A percentile compares a stretch with the other conserved stretches of the same genome.
phyloP scores from a whole-genome alignment of 768 basidiomycete species.

The Mycena rosella region DNA sequence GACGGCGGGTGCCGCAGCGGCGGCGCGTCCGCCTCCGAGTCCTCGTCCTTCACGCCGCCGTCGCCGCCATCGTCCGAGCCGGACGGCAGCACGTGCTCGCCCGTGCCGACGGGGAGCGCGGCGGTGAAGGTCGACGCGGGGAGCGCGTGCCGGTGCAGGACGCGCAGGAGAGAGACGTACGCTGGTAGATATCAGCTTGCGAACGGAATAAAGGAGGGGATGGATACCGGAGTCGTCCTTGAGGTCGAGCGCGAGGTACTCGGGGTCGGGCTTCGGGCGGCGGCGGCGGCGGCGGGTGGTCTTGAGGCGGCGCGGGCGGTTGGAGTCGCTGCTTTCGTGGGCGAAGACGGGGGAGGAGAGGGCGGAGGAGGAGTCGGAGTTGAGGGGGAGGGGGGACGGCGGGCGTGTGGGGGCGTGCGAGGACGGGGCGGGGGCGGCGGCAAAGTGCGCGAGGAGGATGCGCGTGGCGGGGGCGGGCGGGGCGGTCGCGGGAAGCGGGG shows the following conservation, averaged over 20 bases:
- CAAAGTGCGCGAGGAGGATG: conserved; percentile 35
- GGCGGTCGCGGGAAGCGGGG: conserved; percentile 21
- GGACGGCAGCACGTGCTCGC: background rate
- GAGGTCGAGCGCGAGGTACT: conserved; percentile 68
- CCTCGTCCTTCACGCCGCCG: background rate
- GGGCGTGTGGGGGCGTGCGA: conserved; percentile 24
- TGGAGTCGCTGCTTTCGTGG: conserved; percentile 38
- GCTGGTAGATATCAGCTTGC: background rate
- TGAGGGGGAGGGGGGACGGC: conserved; percentile 5
- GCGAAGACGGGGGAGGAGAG: conserved; percentile 59
- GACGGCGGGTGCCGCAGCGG: conserved; percentile 35
- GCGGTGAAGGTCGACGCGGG: conserved; percentile 29
- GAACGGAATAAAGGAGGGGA: background rate
- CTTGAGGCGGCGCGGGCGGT: conserved; percentile 18
- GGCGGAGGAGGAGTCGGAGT: conserved; percentile 39
- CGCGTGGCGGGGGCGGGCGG: conserved; percentile 15
- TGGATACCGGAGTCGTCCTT: conserved; percentile 29
- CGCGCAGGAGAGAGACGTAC: conserved; percentile 65
- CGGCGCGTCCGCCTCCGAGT: conserved; percentile 21
- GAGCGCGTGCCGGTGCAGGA: conserved; percentile 60
- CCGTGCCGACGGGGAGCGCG: conserved; percentile 13
- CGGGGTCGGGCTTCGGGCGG: conserved; percentile 37
- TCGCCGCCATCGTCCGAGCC: background rate
- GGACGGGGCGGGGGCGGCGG: background rate
- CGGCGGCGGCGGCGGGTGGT: background rate